Base-by-base conservation (phyloP, 1,139 yeast genomes). In the Geotrichum siamense region DNA sequence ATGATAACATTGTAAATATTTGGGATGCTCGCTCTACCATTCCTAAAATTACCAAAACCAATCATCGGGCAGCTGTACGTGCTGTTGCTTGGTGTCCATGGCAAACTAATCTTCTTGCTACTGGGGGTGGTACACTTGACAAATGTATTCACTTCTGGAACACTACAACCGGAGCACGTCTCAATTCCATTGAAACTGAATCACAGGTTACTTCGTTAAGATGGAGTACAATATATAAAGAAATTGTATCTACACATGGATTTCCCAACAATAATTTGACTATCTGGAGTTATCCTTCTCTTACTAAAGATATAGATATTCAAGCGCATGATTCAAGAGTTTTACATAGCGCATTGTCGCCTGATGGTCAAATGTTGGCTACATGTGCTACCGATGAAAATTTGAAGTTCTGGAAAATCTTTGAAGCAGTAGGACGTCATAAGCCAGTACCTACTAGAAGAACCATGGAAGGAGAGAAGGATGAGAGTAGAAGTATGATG, bases 341-440 rank as follows among this genome's bases (percentile, higher is more conserved):
- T 25, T 72, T 93, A 48, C 78, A 77, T 53, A 84, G 95, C 23
- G 79, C 89, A 44, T 62, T 91, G 45, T 84, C 95, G 38, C 97
- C 97, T 5, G 97, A 91, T 62, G 84, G 82, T 21, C 76, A 84
- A 45, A 85, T 94, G 0, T 67, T 89, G 48, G 98, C 96, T 1
- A 91, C 98, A 0, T 87, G 91, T 43, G 94, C 97, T 1, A 94
- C 95, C 4, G 98, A 93, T 64, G 99, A 93, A 63, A 91, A 89
- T 63, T 73, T 93, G 58, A 91, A 91, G 67, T 91, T 93, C 67
- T 93, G 95, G 93, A 82, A 85, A 54, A 72, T 93, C 23, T 91
- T 87, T 64, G 96, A 89, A 55, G 56, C 67, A 46, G 65, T 66
- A 52, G 72, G 72, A 47, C 60, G 64, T 43, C 60, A 61, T 45